Evolutionary conservation across 352 stramenopile genomes (phyloP).

Genomic region (Phytopythium aichiense): DNA sequence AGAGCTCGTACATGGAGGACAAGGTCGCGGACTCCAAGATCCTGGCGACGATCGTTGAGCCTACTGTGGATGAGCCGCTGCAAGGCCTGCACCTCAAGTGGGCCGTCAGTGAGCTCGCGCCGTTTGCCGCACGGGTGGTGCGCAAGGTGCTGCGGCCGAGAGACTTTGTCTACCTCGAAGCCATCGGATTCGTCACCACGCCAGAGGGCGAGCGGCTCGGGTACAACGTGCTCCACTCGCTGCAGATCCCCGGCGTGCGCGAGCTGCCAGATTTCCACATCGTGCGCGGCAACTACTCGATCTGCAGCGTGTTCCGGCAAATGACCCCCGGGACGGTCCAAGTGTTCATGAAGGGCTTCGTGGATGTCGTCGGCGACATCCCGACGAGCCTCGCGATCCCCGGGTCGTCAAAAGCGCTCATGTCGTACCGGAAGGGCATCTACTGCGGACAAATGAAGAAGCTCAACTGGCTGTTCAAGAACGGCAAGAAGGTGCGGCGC

Average conservation of each 20-base stretch:
- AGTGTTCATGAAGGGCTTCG: conserved; percentile 5
- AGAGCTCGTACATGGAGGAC: conserved; percentile 21
- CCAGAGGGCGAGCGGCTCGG: conserved; percentile 6
- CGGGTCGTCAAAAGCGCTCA: background rate
- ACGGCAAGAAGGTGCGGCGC: background rate
- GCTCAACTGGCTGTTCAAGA: conserved; percentile 7
- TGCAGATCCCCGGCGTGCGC: conserved; percentile 5
- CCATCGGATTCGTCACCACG: conserved; percentile 3
- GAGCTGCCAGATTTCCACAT: conserved; percentile 6
- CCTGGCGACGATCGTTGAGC: conserved; percentile 11
- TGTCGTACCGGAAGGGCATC: conserved; percentile 1
- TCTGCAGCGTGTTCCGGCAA: conserved; percentile 7
- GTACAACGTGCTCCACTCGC: conserved; percentile 10
- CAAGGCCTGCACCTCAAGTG: conserved; percentile 19
- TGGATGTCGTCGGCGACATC: conserved; percentile 6
- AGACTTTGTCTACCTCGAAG: conserved; percentile 10
- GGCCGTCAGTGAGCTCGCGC: conserved; percentile 8
- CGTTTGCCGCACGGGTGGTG: conserved; percentile 9
- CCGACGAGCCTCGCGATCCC: background rate
- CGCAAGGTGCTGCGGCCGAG: conserved; percentile 4
- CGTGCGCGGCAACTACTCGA: conserved; percentile 6
- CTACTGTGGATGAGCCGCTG: conserved; percentile 11
- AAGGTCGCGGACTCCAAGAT: conserved; percentile 19
- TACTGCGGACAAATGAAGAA: conserved; percentile 8
- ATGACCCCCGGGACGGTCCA: background rate